Percentiles rank a stretch among this genome's conserved stretches.
Conservation (phyloP, 805 yeast species). For the Candida namnaoensis region DNA sequence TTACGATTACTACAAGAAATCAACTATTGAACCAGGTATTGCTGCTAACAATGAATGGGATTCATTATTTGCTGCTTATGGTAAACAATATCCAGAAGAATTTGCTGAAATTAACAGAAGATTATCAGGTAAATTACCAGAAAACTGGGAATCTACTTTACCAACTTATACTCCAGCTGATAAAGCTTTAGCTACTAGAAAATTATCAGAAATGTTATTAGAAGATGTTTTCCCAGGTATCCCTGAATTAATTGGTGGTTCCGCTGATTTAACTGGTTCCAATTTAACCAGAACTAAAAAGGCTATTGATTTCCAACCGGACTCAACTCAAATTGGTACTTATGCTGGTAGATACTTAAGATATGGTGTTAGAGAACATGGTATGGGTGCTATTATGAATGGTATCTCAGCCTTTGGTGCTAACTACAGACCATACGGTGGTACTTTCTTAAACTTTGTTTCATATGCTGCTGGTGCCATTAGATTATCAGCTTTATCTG, state of each 20-base stretch:
- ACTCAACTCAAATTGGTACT: slow-evolving; percentile 69
- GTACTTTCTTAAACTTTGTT: slow-evolving; percentile 93
- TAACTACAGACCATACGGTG: slow-evolving; percentile 86
- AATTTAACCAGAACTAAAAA: slow-evolving; percentile 84
- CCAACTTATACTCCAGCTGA: slow-evolving; percentile 78
- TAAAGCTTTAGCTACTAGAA: slow-evolving; percentile 86
- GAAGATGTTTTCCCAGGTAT: slow-evolving; percentile 48
- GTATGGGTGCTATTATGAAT: slow-evolving; percentile 97
- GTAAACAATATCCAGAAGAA: slow-evolving; percentile 61
- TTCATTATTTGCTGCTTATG: slow-evolving; percentile 49
- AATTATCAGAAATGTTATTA: slow-evolving; percentile 78
- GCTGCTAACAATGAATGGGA: slow-evolving; percentile 73
- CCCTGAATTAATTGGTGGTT: slow-evolving; percentile 95
- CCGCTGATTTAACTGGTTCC: slow-evolving; percentile 97
- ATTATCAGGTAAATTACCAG: slow-evolving; percentile 70
- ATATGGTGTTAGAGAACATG: slow-evolving; percentile 99
- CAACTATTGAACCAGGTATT: slow-evolving; percentile 52
- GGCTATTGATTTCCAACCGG: slow-evolving; percentile 90
- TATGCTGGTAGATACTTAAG: slow-evolving; percentile 91
- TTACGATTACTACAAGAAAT: slow-evolving; percentile 51
- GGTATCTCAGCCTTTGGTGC: slow-evolving; percentile 92
- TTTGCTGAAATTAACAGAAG: slow-evolving; percentile 80
- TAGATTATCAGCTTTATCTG: slow-evolving; percentile 76
- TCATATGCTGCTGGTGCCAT: slow-evolving; percentile 83
- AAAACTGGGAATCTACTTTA: slow-evolving; percentile 65